Conservation (phyloP, 1,284 basidiomycete genomes). For the Retiboletus flavoniger region DNA sequence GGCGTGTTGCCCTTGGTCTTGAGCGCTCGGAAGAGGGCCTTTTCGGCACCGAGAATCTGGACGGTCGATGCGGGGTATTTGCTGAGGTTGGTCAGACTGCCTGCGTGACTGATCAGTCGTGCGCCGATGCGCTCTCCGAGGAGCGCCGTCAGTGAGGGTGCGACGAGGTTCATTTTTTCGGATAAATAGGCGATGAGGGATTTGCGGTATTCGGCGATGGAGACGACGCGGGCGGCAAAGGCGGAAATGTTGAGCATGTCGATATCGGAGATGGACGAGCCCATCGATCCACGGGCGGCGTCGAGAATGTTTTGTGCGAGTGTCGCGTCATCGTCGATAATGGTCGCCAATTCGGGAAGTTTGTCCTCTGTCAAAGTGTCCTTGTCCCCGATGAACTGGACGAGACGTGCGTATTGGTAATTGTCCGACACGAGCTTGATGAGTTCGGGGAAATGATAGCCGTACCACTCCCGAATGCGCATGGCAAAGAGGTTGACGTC, state of each 20-base stretch:
- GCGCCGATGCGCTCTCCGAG: constrained; percentile 96
- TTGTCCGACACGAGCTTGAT: constrained; percentile 94
- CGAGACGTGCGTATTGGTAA: constrained; percentile 89
- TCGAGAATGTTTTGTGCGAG: constrained; percentile 94
- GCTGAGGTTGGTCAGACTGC: constrained; percentile 93
- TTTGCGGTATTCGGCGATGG: constrained; percentile 92
- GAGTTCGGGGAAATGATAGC: constrained; percentile 99
- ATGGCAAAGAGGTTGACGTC: constrained; percentile 99
- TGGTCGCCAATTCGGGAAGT: constrained; percentile 76
- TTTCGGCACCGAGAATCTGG: constrained; percentile 97
- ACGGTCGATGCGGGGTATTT: constrained; percentile 99
- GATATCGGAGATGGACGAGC: constrained; percentile 87
- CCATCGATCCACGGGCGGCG: constrained; percentile 94
- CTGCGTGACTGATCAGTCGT: constrained; percentile 95
- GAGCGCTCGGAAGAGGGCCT: constrained; percentile 95
- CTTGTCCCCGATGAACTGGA: constrained; percentile 91
- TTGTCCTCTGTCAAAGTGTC: constrained; percentile 73
- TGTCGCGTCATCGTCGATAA: constrained; percentile 86
- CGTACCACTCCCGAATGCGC: constrained; percentile 99
- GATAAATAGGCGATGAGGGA: constrained; percentile 86
- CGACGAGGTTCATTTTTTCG: constrained; percentile 98
- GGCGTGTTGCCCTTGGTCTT: constrained; percentile 99
- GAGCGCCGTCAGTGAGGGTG: constrained; percentile 92
- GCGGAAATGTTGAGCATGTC: constrained; percentile 96
- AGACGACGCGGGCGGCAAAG: constrained; percentile 90